Conservation (phyloP, 495 filamentous ascomycete genomes). For the Penicillium canariense region DNA sequence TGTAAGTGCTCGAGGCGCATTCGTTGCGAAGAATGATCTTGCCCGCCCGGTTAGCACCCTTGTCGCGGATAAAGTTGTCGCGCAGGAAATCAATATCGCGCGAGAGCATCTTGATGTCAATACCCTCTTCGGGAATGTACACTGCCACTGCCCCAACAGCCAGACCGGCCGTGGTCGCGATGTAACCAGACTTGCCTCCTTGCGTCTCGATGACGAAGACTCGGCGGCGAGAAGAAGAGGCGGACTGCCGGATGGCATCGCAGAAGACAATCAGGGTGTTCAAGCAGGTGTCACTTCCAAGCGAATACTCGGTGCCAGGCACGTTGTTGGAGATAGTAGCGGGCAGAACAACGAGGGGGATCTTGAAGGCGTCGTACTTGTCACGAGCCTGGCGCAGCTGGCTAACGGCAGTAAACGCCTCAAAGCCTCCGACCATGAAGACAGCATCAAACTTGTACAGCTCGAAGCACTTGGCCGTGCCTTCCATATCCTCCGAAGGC, state of each 20-base stretch:
- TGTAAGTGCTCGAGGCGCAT: slow-evolving; percentile 84
- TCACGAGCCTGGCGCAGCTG: slow-evolving; percentile 78
- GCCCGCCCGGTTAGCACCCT: slow-evolving; percentile 85
- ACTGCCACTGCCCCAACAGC: slow-evolving; percentile 90
- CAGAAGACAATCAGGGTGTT: slow-evolving; percentile 97
- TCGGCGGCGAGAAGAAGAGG: slow-evolving; percentile 83
- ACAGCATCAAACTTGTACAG: slow-evolving; percentile 86
- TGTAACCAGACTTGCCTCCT: slow-evolving; percentile 90
- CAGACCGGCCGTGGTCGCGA: slow-evolving; percentile 86
- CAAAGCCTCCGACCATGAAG: slow-evolving; percentile 93
- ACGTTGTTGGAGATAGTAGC: slow-evolving; percentile 99
- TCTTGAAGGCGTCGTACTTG: slow-evolving; percentile 79
- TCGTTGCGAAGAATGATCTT: slow-evolving; percentile 95
- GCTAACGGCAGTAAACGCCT: slow-evolving; percentile 89
- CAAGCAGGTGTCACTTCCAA: slow-evolving; percentile 94
- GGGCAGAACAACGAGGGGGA: slow-evolving; percentile 87
- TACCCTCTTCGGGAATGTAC: slow-evolving; percentile 96
- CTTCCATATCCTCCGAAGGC: slow-evolving; percentile 76
- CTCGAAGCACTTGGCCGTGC: slow-evolving; percentile 80
- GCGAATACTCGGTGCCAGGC: slow-evolving; percentile 93
- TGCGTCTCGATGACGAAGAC: slow-evolving; percentile 99
- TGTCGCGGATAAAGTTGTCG: slow-evolving; percentile 79
- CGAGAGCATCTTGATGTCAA: slow-evolving; percentile 89
- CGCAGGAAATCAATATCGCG: slow-evolving; percentile 88
- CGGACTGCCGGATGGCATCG: slow-evolving; percentile 95